Evolutionary conservation across 208 protist genomes (phyloP).

Genomic region (Endotrypanum monterogeii): DNA sequence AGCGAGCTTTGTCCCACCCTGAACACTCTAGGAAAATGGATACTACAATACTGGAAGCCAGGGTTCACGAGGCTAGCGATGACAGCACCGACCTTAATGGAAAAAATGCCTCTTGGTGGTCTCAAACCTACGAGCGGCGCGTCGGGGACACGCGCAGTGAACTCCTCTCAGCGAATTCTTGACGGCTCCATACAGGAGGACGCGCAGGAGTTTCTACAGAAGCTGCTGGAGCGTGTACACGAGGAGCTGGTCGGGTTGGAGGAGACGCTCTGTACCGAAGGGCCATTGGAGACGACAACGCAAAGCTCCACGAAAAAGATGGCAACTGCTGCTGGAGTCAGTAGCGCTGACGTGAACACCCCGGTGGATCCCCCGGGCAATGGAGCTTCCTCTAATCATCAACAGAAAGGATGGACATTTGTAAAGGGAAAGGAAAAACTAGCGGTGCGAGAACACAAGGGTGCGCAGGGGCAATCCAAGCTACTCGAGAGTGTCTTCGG

Average conservation of each 20-base stretch:
- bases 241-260: slow-evolving; percentile 54
- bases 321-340: background rate
- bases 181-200: slow-evolving; percentile 80
- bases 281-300: background rate
- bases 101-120: background rate
- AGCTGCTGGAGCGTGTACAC: slow-evolving; percentile 66
- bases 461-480: slow-evolving; percentile 48
- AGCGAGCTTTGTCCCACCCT: slow-evolving; percentile 47
- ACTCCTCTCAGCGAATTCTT: slow-evolving; percentile 14
- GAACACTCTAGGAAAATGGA: slow-evolving; percentile 59
- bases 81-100: slow-evolving; percentile 16
- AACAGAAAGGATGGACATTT: slow-evolving; percentile 67
- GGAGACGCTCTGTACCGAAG: background rate
- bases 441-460: slow-evolving; percentile 50
- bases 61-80: slow-evolving; percentile 30
- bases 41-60: slow-evolving; percentile 71
- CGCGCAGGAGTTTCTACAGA: slow-evolving; percentile 83
- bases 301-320: background rate
- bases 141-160: background rate
- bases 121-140: background rate
- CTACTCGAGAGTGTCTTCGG: slow-evolving; percentile 64
- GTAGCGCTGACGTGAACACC: background rate
- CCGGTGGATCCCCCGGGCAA: background rate
- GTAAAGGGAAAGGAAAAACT: slow-evolving; percentile 62
- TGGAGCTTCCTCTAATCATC: background rate